Base-by-base conservation (phyloP, 257 asterid species). In the Plectranthus barbatus region DNA sequence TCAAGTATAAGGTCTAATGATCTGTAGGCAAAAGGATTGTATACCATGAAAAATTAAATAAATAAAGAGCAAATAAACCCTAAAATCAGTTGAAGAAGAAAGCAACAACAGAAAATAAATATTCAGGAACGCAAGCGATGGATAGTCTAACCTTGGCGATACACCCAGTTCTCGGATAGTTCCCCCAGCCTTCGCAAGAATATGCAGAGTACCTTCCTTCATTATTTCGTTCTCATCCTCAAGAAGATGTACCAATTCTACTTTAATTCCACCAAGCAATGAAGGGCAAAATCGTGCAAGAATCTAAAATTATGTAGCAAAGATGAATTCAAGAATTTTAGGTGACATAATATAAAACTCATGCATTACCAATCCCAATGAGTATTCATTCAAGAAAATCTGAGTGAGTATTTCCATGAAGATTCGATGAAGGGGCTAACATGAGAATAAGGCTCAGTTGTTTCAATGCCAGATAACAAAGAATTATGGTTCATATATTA, bases 181-280 rank as follows among this genome's bases (percentile, higher is more conserved):
- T 60, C 86, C 95, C 62, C 97, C 97, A 48, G 97, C 97, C 79
- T 83, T 87, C 7, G 97, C 96, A 65, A 90, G 86, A 74, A 87
- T 83, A 81, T 90, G 97, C 76, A 90, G 69, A 60, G 84, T 77
- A 40, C 96, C 97, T 79, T 90, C 97, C 78, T 86, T 90, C 62
- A 87, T 83, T 71, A 85, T 79, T 75, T 87, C 96, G 75, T 90
- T 90, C 40, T 90, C 97, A 79, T 87, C 96, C 76, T 90, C 96
- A 68, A 90, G 96, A 51, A 85, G 87, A 71, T 66, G 87, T 63
- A 85, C 72, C 76, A 90, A 79, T 65, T 85, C 87, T 78, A 83
- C 90, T 76, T 84, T 96, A 63, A 82, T 72, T 34, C 97, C 97
- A 67, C 83, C 71, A 49, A 90, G 96, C 61, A 90, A 81, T 67